phyloP scores from a whole-genome alignment of 352 stramenopile genomes.

The Phytophthora fragariae region DNA sequence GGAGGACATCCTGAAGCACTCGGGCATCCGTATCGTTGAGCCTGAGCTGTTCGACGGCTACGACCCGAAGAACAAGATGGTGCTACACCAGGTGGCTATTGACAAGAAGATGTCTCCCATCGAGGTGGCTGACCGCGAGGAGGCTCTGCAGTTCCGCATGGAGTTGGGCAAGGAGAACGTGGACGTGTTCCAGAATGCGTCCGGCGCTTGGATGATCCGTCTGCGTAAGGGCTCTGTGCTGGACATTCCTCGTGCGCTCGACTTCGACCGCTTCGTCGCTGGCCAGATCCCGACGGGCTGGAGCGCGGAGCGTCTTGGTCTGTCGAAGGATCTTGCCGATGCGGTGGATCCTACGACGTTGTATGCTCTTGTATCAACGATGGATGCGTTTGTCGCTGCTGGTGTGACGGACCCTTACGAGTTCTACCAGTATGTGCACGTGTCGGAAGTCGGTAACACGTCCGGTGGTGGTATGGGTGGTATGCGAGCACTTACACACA shows the following conservation, averaged over 20 bases:
- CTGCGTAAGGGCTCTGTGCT: constrained; percentile 83
- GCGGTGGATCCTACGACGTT: too few relatives aligned
- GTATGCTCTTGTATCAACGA: too few relatives aligned
- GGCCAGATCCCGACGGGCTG: constrained; percentile 91
- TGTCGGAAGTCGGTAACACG: constrained; percentile 88
- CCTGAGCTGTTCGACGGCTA: constrained; percentile 90
- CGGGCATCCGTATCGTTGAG: constrained; percentile 87
- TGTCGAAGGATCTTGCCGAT: constrained; percentile 85
- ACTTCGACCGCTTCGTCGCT: constrained; percentile 88
- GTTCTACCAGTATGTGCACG: constrained; percentile 93
- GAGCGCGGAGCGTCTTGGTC: constrained; percentile 80
- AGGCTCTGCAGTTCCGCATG: constrained; percentile 82
- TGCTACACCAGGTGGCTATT: constrained; percentile 88
- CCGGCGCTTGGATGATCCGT: constrained; percentile 86
- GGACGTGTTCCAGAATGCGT: constrained; percentile 78
- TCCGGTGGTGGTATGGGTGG: constrained; percentile 87
- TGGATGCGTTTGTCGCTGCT: constrained; percentile 75
- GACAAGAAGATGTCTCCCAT: constrained; percentile 92
- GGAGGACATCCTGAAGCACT: constrained; percentile 78
- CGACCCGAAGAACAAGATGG: constrained; percentile 88
- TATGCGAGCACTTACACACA: constrained; percentile 77
- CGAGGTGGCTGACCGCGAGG: constrained; percentile 83
- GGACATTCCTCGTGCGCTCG: constrained; percentile 80
- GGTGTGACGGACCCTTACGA: constrained; percentile 91
- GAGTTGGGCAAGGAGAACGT: constrained; percentile 86